Base-by-base conservation (phyloP, 805 yeast genomes). In the Hanseniaspora pseudoguilliermondii region DNA sequence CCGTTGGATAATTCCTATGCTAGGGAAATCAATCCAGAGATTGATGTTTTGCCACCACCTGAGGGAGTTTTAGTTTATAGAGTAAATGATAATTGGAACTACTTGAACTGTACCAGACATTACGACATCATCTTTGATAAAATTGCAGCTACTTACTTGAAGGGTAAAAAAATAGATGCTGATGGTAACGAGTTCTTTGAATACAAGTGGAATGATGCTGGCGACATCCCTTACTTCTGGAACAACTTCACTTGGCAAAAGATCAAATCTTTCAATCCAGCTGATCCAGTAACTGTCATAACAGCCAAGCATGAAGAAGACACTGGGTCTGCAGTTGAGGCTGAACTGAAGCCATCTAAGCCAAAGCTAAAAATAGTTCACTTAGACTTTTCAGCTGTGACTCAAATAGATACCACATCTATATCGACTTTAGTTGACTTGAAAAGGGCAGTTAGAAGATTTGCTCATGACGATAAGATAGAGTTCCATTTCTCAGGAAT, bases 181-280 rank as follows among this genome's bases (percentile, higher is more conserved):
- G 64, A 73, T 62, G 61, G 73, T 57, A 83, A 83, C 57, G 56
- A 53, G n/a, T 44, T 38, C 35, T 46, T 38, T 32, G 58, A 55
- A 34, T 77, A 89, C 60, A 90, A 95, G 20, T 90, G 96, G 95
- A 89, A 89, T 66, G 91, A 89, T 64, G 89, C 89, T 18, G 95
- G 95, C 60, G 63, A 64, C 48, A 86, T 80, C 36, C 71, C 73
- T 36, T 59, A 59, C 2, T 44, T 62, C 32, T 53, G 54, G 48
- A 36, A 51, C 21, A 50, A 50, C 38, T 43, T 50, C 13, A 36
- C 50, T 3, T 46, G 51, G 43, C 34, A 51, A 27, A 50, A 50
- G 20, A 41, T 54, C 6, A 47, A 47, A 41, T 9, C 25, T 20
- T 69, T 64, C 29, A 62, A 68, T 10, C 58, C 44, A 13, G 49